phyloP scores from a whole-genome alignment of 495 filamentous ascomycete genomes.

The Cladorrhinum samala region DNA sequence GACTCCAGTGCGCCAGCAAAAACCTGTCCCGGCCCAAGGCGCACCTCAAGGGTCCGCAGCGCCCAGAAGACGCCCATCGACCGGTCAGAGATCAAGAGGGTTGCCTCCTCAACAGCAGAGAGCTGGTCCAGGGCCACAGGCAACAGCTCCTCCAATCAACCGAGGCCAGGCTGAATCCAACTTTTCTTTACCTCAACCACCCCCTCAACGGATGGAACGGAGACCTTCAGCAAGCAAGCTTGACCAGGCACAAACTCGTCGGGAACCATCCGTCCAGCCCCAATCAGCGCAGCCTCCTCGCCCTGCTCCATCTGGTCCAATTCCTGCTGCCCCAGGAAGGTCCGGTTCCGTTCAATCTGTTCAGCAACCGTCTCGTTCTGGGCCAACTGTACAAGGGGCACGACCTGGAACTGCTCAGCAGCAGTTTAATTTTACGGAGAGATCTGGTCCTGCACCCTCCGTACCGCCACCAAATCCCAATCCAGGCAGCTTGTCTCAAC shows the following conservation, averaged over 20 bases:
- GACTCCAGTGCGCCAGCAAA: background rate
- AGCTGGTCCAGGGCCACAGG: background rate
- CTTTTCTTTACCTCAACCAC: slow-evolving; percentile 1
- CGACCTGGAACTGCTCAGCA: background rate
- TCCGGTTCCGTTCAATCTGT: background rate
- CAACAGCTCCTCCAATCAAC: background rate
- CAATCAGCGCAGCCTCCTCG: background rate
- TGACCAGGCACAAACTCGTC: background rate
- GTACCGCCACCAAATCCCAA: background rate
- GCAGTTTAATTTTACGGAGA: background rate
- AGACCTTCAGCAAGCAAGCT: background rate
- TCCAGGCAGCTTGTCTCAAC: background rate
- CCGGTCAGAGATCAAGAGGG: background rate
- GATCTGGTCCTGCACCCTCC: background rate
- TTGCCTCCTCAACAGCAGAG: background rate
- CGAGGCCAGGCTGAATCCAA: background rate
- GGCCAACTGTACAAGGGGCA: background rate
- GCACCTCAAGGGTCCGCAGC: background rate
- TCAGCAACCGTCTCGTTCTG: background rate
- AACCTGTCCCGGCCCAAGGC: background rate
- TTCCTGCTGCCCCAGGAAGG: background rate
- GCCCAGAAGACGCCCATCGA: background rate
- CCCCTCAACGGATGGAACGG: background rate
- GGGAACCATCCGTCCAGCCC: background rate
- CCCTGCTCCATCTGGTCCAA: background rate